phyloP scores from a whole-genome alignment of 345 rosid genomes.

The Abelmoschus esculentus region DNA sequence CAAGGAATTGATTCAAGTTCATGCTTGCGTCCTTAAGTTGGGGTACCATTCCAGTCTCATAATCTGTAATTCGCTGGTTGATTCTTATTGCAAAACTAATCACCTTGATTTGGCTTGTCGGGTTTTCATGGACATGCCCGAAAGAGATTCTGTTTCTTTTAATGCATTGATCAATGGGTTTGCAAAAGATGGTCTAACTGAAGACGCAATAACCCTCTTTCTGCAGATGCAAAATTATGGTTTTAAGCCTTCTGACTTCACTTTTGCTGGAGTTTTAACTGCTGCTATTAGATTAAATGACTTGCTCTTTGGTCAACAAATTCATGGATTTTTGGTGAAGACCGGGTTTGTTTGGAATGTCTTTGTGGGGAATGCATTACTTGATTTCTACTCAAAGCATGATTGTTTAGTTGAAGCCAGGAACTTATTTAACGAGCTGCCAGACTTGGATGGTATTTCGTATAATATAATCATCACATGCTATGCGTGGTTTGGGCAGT shows the following conservation, averaged over 20 bases:
- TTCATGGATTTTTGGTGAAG: constrained; percentile 55
- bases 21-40: constrained; percentile 43
- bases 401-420: constrained; percentile 39
- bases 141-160: constrained; percentile 60
- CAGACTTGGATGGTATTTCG: constrained; percentile 66
- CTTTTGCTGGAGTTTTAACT: constrained; percentile 60
- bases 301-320: constrained; percentile 46
- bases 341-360: constrained; percentile 48
- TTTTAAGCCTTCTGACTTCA: constrained; percentile 68
- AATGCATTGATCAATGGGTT: constrained; percentile 72
- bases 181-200: constrained; percentile 45
- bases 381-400: constrained; percentile 78
- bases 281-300: constrained; percentile 54
- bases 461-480: constrained; percentile 74
- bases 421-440: constrained; percentile 59
- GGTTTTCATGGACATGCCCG: constrained; percentile 41
- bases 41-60: constrained; percentile 38
- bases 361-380: constrained; percentile 78
- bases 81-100: constrained; percentile 59
- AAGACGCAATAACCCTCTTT: constrained; percentile 49
- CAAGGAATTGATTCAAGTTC: constrained; percentile 43
- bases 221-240: constrained; percentile 47
- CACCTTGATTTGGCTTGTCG: constrained; percentile 36
- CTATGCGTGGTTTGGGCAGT: constrained; percentile 52
- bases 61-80: constrained; percentile 63